These are phyloP conservation scores for Pholiota adiposa DNA, from an alignment of 1,284 basidiomycete species.

Conservation along the genomic window DNA sequence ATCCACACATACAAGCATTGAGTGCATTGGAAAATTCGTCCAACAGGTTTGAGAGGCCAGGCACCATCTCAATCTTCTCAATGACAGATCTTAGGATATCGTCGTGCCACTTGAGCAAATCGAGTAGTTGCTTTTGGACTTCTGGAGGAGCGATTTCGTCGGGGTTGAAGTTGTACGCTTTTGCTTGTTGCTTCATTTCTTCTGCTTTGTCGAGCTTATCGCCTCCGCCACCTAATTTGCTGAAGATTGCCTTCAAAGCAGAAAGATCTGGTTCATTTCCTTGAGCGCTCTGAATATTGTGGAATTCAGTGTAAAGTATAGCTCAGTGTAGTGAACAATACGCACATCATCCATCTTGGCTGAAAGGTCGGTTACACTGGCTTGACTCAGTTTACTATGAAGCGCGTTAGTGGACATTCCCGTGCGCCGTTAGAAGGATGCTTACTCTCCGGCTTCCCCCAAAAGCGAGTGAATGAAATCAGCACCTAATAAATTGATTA, in stretches of 20 bases:
- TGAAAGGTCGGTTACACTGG: conserved; percentile 81
- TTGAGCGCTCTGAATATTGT: conserved; percentile 29
- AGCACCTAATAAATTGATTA: conserved; percentile 40
- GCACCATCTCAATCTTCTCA: conserved; percentile 65
- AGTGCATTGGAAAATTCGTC: conserved; percentile 67
- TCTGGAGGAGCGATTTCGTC: conserved; percentile 70
- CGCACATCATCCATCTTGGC: conserved; percentile 63
- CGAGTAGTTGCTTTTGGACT: conserved; percentile 68
- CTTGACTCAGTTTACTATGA: conserved; percentile 63
- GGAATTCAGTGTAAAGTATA: conserved; percentile 4
- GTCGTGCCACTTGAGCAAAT: conserved; percentile 78
- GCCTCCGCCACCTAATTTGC: conserved; percentile 57
- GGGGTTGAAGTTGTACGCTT: conserved; percentile 61
- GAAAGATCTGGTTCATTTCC: conserved; percentile 38
- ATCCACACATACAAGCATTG: conserved; percentile 61
- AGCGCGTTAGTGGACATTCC: conserved; percentile 7
- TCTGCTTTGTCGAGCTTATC: conserved; percentile 58
- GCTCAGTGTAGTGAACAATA: background rate
- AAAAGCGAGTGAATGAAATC: conserved; percentile 78
- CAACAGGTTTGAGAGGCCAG: conserved; percentile 70
- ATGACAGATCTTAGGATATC: conserved; percentile 53
- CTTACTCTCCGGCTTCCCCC: conserved; percentile 63
- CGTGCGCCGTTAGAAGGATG: conserved; percentile 10
- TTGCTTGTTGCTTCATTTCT: conserved; percentile 51
- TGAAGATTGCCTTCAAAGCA: conserved; percentile 52